A percentile compares a stretch with the other conserved stretches of the same genome.
phyloP scores from a whole-genome alignment of 306 rosid genomes.

The Medicago ruthenica region DNA sequence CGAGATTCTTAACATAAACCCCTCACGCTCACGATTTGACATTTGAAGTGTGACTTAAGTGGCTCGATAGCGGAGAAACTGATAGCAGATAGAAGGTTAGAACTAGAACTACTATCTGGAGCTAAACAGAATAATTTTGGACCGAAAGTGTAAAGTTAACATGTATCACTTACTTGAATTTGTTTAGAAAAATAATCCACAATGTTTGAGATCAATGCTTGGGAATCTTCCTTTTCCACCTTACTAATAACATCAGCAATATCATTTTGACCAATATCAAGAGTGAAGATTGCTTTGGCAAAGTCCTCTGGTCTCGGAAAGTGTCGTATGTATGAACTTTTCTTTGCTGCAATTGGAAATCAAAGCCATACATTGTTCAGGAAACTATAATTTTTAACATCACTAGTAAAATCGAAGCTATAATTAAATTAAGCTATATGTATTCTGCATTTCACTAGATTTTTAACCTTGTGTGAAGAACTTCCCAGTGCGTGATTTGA shows the following conservation, averaged over 20 bases:
- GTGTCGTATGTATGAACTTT: conserved; percentile 32
- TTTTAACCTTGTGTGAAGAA: conserved; percentile 53
- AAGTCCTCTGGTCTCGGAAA: conserved; percentile 73
- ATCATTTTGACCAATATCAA: conserved; percentile 91
- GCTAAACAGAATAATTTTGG: too few species aligned
- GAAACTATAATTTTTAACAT: neutral
- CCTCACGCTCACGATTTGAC: too few species aligned
- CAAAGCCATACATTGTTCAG: neutral
- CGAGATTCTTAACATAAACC: too few species aligned
- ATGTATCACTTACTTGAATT: conserved; percentile 52
- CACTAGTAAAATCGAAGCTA: neutral
- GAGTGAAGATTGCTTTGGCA: conserved; percentile 67
- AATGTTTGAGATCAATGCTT: conserved; percentile 51
- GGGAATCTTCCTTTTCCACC: conserved; percentile 47
- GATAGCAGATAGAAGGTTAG: too few species aligned
- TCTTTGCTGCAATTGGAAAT: conserved; percentile 42
- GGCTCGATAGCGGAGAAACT: too few species aligned
- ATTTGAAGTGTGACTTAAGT: too few species aligned
- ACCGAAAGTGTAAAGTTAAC: too few species aligned
- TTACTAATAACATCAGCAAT: conserved; percentile 58
- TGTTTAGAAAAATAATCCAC: conserved; percentile 54
- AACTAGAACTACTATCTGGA: too few species aligned
- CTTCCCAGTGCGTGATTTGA: conserved; percentile 63
- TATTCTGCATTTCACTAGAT: neutral
- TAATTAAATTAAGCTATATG: too few species aligned